Base-by-base conservation (phyloP, 495 filamentous ascomycete species). In the Podospora didyma region DNA sequence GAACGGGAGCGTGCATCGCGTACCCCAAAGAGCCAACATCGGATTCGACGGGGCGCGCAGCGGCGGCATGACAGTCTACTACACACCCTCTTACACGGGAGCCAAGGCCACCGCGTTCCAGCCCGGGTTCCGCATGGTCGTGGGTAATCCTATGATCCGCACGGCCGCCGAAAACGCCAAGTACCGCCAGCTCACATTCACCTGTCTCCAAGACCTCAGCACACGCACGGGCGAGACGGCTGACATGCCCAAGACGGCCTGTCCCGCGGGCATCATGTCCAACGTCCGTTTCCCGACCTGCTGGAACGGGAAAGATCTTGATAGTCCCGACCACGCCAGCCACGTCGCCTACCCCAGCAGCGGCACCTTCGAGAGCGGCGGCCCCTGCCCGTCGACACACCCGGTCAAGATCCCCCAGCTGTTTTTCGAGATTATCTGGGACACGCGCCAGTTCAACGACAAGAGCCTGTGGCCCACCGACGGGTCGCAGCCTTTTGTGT, bases 121-220 rank as follows among this genome's bases (percentile, higher is more conserved):
- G 37, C 67, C 72, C 21, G 85, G 82, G 31, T 87, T 89, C 67
- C 88, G 87, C 57, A 91, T 93, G 86, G 58, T 91, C 16, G 79
- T 85, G 44, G 89, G 89, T 35, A 75, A 86, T 64, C 76, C 86
- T 0, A 69, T 61, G 53, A 67, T 61, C 17, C 66, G 73, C 50
- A 69, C 62, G 17, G 51, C 65, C 0, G 60, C 67, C 14, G 52
- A 77, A 34, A 68, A 70, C 1, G 46, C 62, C 41, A 64, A 63
- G 39, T 73, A 59, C 57, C 65, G 69, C 7, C 70, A 73, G 44
- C 58, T 75, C 24, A 75, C 70, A 9, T 75, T 70, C 58, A 72
- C 67, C 20, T 74, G 72, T 49, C 69, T 73, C 20, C 49, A 73
- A 31, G 61, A 58, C 47, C 49, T 63, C 22, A 57, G 44, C 51